phyloP scores from a whole-genome alignment of 257 asterid species.

The Nicotiana tomentosiformis region DNA sequence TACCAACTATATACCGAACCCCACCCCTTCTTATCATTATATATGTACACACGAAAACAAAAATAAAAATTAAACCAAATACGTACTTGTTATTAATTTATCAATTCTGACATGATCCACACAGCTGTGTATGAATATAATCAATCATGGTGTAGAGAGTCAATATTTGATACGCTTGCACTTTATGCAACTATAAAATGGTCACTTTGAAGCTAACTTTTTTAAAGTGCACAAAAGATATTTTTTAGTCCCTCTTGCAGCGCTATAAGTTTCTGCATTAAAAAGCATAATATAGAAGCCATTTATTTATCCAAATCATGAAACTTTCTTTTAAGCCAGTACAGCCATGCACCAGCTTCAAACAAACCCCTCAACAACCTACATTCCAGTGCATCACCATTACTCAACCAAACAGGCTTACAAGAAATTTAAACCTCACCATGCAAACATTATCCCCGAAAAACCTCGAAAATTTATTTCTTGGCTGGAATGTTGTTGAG shows the following conservation, averaged over 20 bases:
- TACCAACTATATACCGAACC: slow-evolving; percentile 2
- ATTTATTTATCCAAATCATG: slow-evolving; percentile 24
- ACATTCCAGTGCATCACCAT: neutral
- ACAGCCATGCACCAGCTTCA: slow-evolving; percentile 35
- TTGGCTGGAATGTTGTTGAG: neutral
- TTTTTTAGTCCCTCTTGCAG: neutral
- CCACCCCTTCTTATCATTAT: neutral
- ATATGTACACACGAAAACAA: neutral
- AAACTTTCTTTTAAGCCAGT: slow-evolving; percentile 25
- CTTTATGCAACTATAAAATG: slow-evolving; percentile 33
- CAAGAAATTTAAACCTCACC: slow-evolving; percentile 9
- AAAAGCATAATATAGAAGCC: neutral
- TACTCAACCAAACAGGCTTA: slow-evolving; percentile 6
- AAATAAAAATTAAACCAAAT: neutral
- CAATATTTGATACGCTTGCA: neutral
- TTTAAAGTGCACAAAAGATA: neutral
- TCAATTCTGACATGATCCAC: neutral
- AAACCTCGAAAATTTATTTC: neutral
- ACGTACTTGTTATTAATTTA: neutral
- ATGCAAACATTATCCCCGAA: slow-evolving; percentile 10
- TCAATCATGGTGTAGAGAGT: neutral
- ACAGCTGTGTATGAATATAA: neutral
- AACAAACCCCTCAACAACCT: slow-evolving; percentile 13
- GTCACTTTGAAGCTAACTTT: slow-evolving; percentile 8
- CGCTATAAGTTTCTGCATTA: neutral